phyloP scores from a whole-genome alignment of 768 basidiomycete species.

The Panaeolus cyanescens region DNA sequence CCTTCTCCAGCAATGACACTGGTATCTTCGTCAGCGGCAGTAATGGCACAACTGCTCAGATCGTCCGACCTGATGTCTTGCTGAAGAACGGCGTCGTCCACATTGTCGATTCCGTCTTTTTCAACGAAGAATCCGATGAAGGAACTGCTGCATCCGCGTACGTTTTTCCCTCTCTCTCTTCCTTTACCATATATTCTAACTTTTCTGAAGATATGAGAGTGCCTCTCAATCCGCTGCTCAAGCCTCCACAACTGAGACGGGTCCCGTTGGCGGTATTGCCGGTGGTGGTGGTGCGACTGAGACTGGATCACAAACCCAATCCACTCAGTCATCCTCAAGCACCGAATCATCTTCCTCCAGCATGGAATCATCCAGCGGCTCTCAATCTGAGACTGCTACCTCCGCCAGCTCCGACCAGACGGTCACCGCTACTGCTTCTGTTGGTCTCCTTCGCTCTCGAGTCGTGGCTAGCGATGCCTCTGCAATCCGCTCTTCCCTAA shows the following conservation, averaged over 20 bases:
- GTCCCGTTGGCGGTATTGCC: slow-evolving; percentile 33
- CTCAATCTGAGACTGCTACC: background rate
- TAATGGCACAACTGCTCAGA: slow-evolving; percentile 33
- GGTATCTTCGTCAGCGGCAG: slow-evolving; percentile 55
- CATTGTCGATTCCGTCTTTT: slow-evolving; percentile 54
- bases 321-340: slow-evolving; percentile 8
- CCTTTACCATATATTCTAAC: background rate
- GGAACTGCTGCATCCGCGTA: slow-evolving; percentile 56
- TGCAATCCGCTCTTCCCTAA: background rate
- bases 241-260: slow-evolving; percentile 38
- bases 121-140: slow-evolving; percentile 43
- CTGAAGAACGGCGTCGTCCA: slow-evolving; percentile 72
- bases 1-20: slow-evolving; percentile 52
- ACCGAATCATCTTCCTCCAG: background rate
- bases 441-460: background rate
- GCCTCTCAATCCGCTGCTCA: slow-evolving; percentile 47
- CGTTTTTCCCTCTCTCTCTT: slow-evolving; percentile 20
- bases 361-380: background rate
- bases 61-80: slow-evolving; percentile 62
- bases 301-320: background rate
- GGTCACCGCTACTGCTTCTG: background rate
- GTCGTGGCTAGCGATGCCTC: background rate
- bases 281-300: background rate
- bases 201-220: slow-evolving; percentile 34
- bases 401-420: background rate